A percentile compares a stretch with the other conserved stretches of the same genome.
phyloP scores from a whole-genome alignment of 2,329 filamentous ascomycete genomes.

The Sphaerulina vaccinii region DNA sequence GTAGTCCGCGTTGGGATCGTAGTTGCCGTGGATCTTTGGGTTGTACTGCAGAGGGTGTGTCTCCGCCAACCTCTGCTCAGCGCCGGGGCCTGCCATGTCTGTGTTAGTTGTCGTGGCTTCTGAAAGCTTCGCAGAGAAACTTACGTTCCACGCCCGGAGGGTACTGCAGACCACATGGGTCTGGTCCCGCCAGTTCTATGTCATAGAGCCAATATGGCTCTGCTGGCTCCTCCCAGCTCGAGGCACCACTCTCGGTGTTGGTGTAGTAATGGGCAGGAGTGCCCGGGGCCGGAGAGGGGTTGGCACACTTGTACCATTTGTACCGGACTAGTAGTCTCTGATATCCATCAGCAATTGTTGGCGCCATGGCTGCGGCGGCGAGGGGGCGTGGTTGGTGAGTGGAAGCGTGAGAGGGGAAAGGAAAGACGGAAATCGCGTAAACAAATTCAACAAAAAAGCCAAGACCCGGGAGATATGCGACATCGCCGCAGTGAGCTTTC shows the following conservation, averaged over 20 bases:
- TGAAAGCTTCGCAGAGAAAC: background rate
- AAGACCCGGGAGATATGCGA: background rate
- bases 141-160: conserved; percentile 6
- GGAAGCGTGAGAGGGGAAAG: conserved; percentile 1
- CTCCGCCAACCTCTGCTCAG: conserved; percentile 1
- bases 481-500: background rate
- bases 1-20: conserved; percentile 95
- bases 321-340: conserved; percentile 20
- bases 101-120: background rate
- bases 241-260: conserved; percentile 30
- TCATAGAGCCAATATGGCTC: conserved; percentile 37
- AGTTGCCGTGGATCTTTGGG: conserved; percentile 91
- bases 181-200: conserved; percentile 21
- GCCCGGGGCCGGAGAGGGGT: conserved; percentile 11
- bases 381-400: background rate
- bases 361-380: background rate
- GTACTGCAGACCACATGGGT: conserved; percentile 16
- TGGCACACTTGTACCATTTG: conserved; percentile 21
- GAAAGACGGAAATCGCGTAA: background rate
- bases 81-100: background rate
- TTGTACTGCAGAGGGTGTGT: conserved; percentile 67
- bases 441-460: background rate
- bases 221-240: conserved; percentile 31
- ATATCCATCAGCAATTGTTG: background rate
- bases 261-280: conserved; percentile 31